These are phyloP conservation scores for Murraya paniculata DNA, from an alignment of 345 rosid species.

Conservation along the genomic window DNA sequence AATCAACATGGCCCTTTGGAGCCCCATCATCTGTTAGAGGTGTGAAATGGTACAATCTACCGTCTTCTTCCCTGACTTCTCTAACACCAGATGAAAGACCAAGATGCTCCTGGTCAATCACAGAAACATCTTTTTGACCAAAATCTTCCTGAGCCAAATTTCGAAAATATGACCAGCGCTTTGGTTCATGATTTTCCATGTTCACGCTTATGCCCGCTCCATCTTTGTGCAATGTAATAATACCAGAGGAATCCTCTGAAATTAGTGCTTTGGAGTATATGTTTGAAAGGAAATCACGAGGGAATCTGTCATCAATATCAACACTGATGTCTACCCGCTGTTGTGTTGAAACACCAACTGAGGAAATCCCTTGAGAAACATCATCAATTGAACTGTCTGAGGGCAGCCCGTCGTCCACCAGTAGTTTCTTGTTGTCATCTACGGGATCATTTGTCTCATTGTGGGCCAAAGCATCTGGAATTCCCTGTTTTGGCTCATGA, in stretches of 20 bases:
- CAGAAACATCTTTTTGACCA: constrained; percentile 49
- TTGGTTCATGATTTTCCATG: constrained; percentile 72
- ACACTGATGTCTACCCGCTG: constrained; percentile 62
- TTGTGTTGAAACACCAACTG: constrained; percentile 30
- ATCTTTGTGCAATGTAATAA: constrained; percentile 40
- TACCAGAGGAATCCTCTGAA: constrained; percentile 47
- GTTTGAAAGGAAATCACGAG: constrained; percentile 76
- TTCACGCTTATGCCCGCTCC: constrained; percentile 68
- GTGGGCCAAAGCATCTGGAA: constrained; percentile 20
- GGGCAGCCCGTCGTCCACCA: constrained; percentile 14
- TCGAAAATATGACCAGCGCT: constrained; percentile 84
- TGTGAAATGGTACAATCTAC: constrained; percentile 31
- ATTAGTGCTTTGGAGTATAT: constrained; percentile 61
- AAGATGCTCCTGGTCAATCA: constrained; percentile 54
- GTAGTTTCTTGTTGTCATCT: constrained; percentile 22
- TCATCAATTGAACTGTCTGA: constrained; percentile 27
- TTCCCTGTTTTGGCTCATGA: constrained; percentile 32
- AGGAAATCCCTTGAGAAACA: constrained; percentile 33
- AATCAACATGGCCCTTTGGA: constrained; percentile 33
- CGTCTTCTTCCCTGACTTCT: constrained; percentile 33
- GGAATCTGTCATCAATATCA: constrained; percentile 81
- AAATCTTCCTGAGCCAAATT: constrained; percentile 72
- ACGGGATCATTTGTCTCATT: constrained; percentile 11
- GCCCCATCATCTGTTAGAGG: constrained; percentile 38
- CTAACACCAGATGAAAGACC: constrained; percentile 32